Percentiles rank a stretch among this genome's conserved stretches.
Evolutionary conservation across 1,284 basidiomycete species (phyloP).

Genomic region (Flammula alnicola): DNA sequence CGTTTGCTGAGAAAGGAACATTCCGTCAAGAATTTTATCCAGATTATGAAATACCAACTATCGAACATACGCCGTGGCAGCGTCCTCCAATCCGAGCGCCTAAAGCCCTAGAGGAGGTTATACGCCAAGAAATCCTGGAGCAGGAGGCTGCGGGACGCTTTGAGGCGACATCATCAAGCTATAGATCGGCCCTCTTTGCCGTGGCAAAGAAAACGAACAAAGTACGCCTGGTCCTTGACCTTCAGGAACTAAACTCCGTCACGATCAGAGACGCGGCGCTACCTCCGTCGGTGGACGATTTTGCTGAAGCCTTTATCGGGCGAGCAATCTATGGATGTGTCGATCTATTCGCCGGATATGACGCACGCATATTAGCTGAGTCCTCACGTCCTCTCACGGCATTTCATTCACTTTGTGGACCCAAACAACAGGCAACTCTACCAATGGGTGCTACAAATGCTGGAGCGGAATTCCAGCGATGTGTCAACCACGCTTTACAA

Average conservation of each 20-base stretch:
- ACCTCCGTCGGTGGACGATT: slow-evolving; percentile 24
- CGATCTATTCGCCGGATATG: slow-evolving; percentile 34
- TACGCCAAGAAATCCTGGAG: slow-evolving; percentile 25
- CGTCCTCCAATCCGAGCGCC: slow-evolving; percentile 31
- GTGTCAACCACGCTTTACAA: slow-evolving; percentile 26
- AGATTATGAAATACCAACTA: slow-evolving; percentile 37
- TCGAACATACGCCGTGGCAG: slow-evolving; percentile 39
- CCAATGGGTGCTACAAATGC: slow-evolving; percentile 35
- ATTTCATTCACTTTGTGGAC: slow-evolving; percentile 27
- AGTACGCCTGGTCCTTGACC: slow-evolving; percentile 34
- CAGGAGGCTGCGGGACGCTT: slow-evolving; percentile 33
- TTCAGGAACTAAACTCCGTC: slow-evolving; percentile 37
- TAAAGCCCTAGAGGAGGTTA: slow-evolving; percentile 25
- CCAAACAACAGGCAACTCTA: slow-evolving; percentile 22
- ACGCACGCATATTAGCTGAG: slow-evolving; percentile 20
- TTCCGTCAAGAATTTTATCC: slow-evolving; percentile 38
- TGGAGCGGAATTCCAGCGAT: slow-evolving; percentile 30
- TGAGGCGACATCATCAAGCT: slow-evolving; percentile 34
- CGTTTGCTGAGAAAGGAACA: slow-evolving; percentile 32
- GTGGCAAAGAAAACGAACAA: slow-evolving; percentile 37
- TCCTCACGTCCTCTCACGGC: slow-evolving; percentile 31
- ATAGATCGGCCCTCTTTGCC: slow-evolving; percentile 34
- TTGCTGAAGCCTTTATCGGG: slow-evolving; percentile 36
- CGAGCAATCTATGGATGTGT: slow-evolving; percentile 28
- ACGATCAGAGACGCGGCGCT: slow-evolving; percentile 34